phyloP scores from a whole-genome alignment of 768 basidiomycete genomes.

The Termitomyces sp. region DNA sequence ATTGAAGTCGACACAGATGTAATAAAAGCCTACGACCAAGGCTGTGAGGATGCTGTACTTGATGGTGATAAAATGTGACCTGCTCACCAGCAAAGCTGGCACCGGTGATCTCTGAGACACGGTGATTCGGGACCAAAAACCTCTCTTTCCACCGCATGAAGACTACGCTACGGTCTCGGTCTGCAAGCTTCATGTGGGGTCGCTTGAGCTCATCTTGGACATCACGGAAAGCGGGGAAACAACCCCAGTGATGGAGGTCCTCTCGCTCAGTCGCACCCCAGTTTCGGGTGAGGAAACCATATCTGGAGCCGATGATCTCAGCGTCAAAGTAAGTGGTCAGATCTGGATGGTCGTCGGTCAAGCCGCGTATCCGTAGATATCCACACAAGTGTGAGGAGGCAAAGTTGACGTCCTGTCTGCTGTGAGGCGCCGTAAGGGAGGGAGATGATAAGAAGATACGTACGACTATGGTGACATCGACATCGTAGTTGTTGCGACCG shows the following conservation, averaged over 20 bases:
- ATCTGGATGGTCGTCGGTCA: conserved; percentile 94
- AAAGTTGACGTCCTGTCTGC: conserved; percentile 74
- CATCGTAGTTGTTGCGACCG: conserved; percentile 91
- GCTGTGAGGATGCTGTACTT: conserved; percentile 14
- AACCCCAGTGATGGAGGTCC: conserved; percentile 91
- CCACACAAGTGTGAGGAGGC: conserved; percentile 81
- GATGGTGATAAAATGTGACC: conserved; percentile 5
- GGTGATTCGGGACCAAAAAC: conserved; percentile 93
- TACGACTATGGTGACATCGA: conserved; percentile 88
- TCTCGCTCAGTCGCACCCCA: conserved; percentile 91
- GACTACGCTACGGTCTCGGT: conserved; percentile 72
- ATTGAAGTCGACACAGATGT: conserved; percentile 90
- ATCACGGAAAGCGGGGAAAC: conserved; percentile 83
- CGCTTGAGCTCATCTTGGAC: conserved; percentile 76
- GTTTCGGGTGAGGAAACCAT: conserved; percentile 86
- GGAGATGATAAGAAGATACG: conserved; percentile 27
- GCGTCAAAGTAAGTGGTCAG: conserved; percentile 96
- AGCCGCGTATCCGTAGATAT: conserved; percentile 86
- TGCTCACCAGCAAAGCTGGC: conserved; percentile 88
- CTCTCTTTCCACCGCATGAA: conserved; percentile 98
- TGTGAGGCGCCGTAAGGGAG: conserved; percentile 5
- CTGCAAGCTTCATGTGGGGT: conserved; percentile 73
- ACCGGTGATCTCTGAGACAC: conserved; percentile 89
- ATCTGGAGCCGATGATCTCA: conserved; percentile 86
- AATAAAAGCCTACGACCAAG: conserved; percentile 72